Evolutionary conservation across 352 stramenopile species (phyloP), one percentile per base, ranked within the genome.

Genomic region (Phytophthora idaei): DNA sequence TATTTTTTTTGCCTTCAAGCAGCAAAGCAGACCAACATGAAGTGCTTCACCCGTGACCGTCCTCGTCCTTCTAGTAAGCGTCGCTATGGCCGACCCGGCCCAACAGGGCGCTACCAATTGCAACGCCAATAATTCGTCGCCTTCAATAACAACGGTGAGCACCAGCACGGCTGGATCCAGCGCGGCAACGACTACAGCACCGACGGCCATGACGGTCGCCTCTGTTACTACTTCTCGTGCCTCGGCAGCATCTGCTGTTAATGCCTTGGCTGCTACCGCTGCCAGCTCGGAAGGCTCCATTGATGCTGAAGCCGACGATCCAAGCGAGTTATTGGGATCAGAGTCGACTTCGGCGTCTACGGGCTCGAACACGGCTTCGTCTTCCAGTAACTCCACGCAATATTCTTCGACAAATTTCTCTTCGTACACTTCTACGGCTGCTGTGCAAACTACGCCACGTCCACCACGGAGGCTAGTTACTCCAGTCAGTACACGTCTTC

Each of bases 381-480:
- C n/a, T 0, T 49, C 42, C n/a, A 31, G 7, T 21, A 0, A 31
- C 4, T 14, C 42, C 6, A 28, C 42, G 42, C 42, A 49, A 15
- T 49, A 49, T 21, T 49, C 42, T 28, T 49, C 44, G 8, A 29
- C 44, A 1, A 14, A 2, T 49, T 49, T 15, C 12, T 49, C 44
- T 14, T 49, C 44, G 44, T 6, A 31, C 44, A 15, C 17, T 8
- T 49, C 44, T 31, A 49, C 42, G 42, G 10, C 42, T 28, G 5
- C 44, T 29, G n/a, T 29, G 17, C 4, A 10, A 49, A 29, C 8
- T 49, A 32, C 44, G 4, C 44, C 44, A 29, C 17, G n/a, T 28
- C 44, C 17, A 49, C 44, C 17, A 49, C 44, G 44, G 44, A 49
- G 6, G 44, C 44, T 29, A 49, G 44, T n/a, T 49, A 49, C 21